Base-by-base conservation (phyloP, 805 yeast species). In the Komagataella populi region DNA sequence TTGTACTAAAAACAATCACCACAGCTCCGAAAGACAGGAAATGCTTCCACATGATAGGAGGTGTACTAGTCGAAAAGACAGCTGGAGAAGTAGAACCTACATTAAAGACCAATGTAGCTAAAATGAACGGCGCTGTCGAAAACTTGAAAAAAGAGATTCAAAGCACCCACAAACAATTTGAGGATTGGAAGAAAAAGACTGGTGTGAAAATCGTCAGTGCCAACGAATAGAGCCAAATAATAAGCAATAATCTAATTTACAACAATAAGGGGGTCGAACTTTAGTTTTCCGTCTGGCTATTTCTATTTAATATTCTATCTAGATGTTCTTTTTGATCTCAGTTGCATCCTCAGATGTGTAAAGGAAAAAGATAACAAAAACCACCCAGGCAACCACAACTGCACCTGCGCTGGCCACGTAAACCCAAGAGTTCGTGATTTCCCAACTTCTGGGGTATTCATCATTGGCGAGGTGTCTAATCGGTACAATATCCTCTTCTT, bases 391-490 rank as follows among this genome's bases (percentile, higher is more conserved):
- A 23, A 69, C 59, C 30, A 83, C 79, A 20, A 95, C 96, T 39
- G 82, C 68, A 3, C 66, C 68, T 14, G 90, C 82, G 49, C 89
- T 76, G 20, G 85, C 73, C 55, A 91, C 68, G 64, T 93, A 93
- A 50, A 90, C 88, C 95, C 96, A 88, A 1, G 97, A 78, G 66
- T 90, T 90, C 24, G 96, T 74, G 60, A 93, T 91, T 54, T 85
- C 87, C 91, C 93, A 93, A 47, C 95, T 83, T 67, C 98, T 80
- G 55, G 84, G 82, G 71, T 81, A 93, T 70, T 95, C 99, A 64
- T 93, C 95, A 65, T 90, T 91, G 54, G 98, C 97, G 60, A 87
- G 76, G 66, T 93, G 98, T 66, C 98, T 81, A 48, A 93, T 82
- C 2, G 98, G 81, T 51, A 88, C 87, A 17, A 84, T 81, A 51